Evolutionary conservation across 345 rosid genomes (phyloP).

Genomic region (Iberis pinnata): DNA sequence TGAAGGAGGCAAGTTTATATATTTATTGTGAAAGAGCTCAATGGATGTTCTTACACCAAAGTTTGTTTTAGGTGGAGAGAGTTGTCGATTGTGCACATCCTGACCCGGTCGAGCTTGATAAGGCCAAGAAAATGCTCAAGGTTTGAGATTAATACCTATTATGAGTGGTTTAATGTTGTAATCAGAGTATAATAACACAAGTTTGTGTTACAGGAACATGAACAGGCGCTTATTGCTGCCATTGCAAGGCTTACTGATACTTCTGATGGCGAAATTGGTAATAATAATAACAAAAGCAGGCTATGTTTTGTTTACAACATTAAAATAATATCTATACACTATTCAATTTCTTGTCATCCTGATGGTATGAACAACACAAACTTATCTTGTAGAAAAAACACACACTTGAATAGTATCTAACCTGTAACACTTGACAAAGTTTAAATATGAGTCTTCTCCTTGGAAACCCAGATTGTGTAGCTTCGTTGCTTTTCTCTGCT

Average conservation of each 20-base stretch:
- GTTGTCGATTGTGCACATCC: slow-evolving; percentile 62
- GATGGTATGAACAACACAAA: no score
- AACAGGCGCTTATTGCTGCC: slow-evolving; percentile 79
- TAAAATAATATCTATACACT: slow-evolving; percentile 2
- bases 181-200: no score
- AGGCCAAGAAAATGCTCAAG: slow-evolving; percentile 76
- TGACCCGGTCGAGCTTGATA: slow-evolving; percentile 79
- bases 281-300: slow-evolving; percentile 30
- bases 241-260: slow-evolving; percentile 88
- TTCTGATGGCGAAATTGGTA: slow-evolving; percentile 97
- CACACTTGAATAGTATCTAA: not conserved
- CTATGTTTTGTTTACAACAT: slow-evolving; percentile 14
- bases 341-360: slow-evolving; percentile 2
- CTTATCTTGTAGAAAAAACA: no score
- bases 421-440: no score
- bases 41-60: slow-evolving; percentile 7
- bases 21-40: not conserved
- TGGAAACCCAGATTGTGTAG: no score
- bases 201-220: slow-evolving; percentile 58
- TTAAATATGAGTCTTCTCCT: no score
- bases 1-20: slow-evolving; percentile 70
- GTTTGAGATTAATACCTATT: slow-evolving; percentile 39
- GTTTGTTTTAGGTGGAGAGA: slow-evolving; percentile 67
- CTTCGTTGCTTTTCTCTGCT: not conserved
- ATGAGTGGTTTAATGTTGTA: slow-evolving; percentile 3